These are phyloP conservation scores for Pseudocercospora fuligena DNA, from an alignment of 2,329 filamentous ascomycete genomes.

Conservation along the genomic window DNA sequence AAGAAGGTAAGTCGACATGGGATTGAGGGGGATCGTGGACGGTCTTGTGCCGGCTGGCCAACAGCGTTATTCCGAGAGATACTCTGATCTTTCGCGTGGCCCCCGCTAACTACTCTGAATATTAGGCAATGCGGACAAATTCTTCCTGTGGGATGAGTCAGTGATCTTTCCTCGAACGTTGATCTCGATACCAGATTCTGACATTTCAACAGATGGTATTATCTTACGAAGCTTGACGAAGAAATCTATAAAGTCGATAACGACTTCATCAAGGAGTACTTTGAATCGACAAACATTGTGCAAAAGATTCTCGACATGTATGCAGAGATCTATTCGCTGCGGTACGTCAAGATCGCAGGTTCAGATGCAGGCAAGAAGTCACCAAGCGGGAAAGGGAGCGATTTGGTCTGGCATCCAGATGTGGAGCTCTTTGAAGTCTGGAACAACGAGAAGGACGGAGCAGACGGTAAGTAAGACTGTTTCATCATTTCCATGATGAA, in stretches of 20 bases:
- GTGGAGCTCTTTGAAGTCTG: conserved; percentile 7
- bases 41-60: background rate
- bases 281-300: conserved; percentile 9
- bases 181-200: background rate
- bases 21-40: background rate
- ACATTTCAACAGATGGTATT: background rate
- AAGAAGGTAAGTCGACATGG: background rate
- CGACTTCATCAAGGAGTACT: conserved; percentile 60
- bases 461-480: background rate
- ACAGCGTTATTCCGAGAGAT: background rate
- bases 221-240: background rate
- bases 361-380: conserved; percentile 8
- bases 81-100: background rate
- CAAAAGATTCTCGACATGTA: conserved; percentile 20
- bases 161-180: background rate
- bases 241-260: conserved; percentile 71
- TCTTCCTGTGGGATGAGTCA: background rate
- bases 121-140: background rate
- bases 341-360: conserved; percentile 6
- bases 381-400: conserved; percentile 6
- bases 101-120: background rate
- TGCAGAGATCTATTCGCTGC: conserved; percentile 4
- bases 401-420: conserved; percentile 7
- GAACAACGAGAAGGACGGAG: conserved; percentile 4
- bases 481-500: background rate